Conservation (phyloP, 768 basidiomycete genomes). For the Glaciozyma antarctica region DNA sequence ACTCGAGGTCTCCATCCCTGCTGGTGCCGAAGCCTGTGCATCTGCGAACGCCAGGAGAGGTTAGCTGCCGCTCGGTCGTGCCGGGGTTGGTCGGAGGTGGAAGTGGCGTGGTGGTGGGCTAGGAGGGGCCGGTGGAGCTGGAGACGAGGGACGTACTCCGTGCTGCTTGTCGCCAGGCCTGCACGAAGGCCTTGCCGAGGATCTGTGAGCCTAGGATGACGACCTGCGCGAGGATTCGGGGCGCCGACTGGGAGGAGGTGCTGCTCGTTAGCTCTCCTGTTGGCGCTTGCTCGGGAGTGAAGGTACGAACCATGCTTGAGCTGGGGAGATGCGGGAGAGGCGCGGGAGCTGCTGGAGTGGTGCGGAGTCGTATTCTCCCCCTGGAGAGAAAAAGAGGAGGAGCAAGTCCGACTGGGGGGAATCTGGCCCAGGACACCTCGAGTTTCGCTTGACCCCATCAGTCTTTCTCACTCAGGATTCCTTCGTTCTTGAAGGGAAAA, state of each 20-base stretch:
- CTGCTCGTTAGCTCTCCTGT: background rate
- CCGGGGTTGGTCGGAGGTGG: background rate
- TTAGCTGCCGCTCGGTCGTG: background rate
- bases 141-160: conserved; percentile 58
- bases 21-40: conserved; percentile 46
- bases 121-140: background rate
- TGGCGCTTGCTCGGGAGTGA: background rate
- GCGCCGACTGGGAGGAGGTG: conserved; percentile 53
- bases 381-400: too few relatives aligned
- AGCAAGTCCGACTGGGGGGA: too few relatives aligned
- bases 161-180: conserved; percentile 82
- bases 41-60: conserved; percentile 46
- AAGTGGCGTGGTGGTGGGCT: background rate
- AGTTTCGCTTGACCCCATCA: too few relatives aligned
- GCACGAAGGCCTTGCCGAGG: conserved; percentile 79
- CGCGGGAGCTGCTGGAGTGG: too few relatives aligned
- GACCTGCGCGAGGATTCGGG: conserved; percentile 68
- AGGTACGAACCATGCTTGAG: background rate
- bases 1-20: conserved; percentile 61
- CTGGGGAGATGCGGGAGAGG: too few relatives aligned
- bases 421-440: too few relatives aligned
- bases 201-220: conserved; percentile 66
- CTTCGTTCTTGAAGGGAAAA: too few relatives aligned
- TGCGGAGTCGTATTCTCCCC: too few relatives aligned
- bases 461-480: too few relatives aligned